Base-by-base conservation (phyloP, 2,329 filamentous ascomycete genomes). In the Claviceps sp. region DNA sequence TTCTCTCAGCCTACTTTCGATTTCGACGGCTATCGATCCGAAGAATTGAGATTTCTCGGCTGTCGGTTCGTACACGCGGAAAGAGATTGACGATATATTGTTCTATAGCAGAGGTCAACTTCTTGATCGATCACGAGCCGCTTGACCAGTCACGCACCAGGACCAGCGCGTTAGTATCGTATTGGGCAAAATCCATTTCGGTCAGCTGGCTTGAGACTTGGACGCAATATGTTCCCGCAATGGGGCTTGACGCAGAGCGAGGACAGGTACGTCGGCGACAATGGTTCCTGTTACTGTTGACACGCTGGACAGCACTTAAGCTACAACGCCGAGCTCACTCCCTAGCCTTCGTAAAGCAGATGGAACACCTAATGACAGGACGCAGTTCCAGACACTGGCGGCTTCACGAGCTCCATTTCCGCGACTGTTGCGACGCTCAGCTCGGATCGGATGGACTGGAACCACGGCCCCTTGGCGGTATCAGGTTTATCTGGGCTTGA, bases 141-240 rank as follows among this genome's bases (percentile, higher is more conserved):
- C 34, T 50, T 24, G 8, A 26, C 24, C 6, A 41, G 50, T 18
- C 20, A 69, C 75, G 61, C 58, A 81, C 78, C 69, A 81, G 72
- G 61, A 78, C 68, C 60, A 82, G 67, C 55, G 72, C 73, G 67
- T 82, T 82, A 63, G 78, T 82, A 62, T 79, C 77, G 66, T 79
- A 80, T 68, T 81, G 78, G 58, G 76, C 75, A 65, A 75, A 74
- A 67, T 82, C 78, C 78, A 82, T 82, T 63, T 75, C 77, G 76
- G 62, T 66, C 59, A 65, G 62, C 58, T 65, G 40, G 36, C 24
- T 53, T 20, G 45, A 13, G n/a, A 13, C 13, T 37, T 45, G 40
- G 18, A 20, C 45, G 49, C 41, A 26, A 47, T 42, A 37, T 40
- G 48, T 43, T 40, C 45, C 16, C 37, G 43, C 47, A 44, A 56